Percentiles rank a stretch among this genome's conserved stretches.
These are phyloP conservation scores for Phytophthora syringae DNA, from an alignment of 352 stramenopile species.

Conservation along the genomic window DNA sequence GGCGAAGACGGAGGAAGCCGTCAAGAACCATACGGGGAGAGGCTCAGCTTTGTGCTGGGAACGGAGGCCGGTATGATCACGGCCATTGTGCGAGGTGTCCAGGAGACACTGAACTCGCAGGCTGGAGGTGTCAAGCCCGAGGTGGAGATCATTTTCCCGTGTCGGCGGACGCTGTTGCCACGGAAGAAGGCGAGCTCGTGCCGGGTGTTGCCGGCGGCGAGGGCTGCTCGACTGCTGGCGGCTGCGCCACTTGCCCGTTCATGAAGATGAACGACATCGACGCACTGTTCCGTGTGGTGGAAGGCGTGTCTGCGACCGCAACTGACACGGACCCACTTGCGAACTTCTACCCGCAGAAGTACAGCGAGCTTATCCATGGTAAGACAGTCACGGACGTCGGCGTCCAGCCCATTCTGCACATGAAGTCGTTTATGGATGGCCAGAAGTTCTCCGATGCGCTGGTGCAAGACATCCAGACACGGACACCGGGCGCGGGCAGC, in stretches of 20 bases:
- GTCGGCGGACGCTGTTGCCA: constrained; percentile 92
- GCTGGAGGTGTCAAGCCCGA: constrained; percentile 68
- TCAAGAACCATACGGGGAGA: constrained; percentile 70
- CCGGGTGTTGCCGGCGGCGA: constrained; percentile 93
- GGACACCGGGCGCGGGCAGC: constrained; percentile 60
- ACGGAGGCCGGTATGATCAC: constrained; percentile 98
- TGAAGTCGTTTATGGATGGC: constrained; percentile 96
- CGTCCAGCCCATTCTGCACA: constrained; percentile 96
- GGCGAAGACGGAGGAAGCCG: constrained; percentile 91
- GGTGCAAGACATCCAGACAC: constrained; percentile 85
- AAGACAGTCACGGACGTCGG: constrained; percentile 93
- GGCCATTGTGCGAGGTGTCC: constrained; percentile 95
- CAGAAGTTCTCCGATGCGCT: constrained; percentile 85
- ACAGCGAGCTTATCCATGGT: constrained; percentile 90
- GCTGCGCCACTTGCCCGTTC: constrained; percentile 97
- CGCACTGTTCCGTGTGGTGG: constrained; percentile 92
- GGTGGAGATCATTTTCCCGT: constrained; percentile 98
- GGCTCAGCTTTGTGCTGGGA: constrained; percentile 95
- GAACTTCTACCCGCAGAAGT: constrained; percentile 93
- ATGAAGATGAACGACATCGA: constrained; percentile 99
- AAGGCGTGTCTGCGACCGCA: constrained; percentile 55
- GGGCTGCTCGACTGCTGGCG: constrained; percentile 96
- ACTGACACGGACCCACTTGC: constrained; percentile 65
- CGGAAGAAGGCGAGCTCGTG: constrained; percentile 81
- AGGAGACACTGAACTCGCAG: constrained; percentile 71